phyloP scores from a whole-genome alignment of 495 filamentous ascomycete species.

The Pseudomonodictys pantanalensis region DNA sequence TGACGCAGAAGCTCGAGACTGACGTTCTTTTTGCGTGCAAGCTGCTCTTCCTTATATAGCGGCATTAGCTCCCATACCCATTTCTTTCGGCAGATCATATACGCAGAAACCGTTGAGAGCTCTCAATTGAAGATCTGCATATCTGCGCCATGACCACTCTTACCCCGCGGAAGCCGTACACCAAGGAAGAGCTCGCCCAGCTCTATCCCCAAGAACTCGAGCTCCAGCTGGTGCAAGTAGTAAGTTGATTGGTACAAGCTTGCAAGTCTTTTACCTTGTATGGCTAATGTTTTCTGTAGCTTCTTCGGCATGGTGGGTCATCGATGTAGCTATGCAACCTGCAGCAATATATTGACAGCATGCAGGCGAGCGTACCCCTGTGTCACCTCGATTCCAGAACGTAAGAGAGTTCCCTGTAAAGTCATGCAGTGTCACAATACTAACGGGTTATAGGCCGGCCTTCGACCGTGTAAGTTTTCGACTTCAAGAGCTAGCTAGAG shows the following conservation, averaged over 20 bases:
- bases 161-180: slow-evolving; percentile 71
- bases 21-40: too few species aligned
- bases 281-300: slow-evolving; percentile 39
- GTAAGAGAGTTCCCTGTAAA: slow-evolving; percentile 43
- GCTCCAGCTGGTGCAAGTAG: slow-evolving; percentile 85
- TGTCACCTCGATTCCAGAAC: slow-evolving; percentile 83
- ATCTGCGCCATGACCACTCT: slow-evolving; percentile 67
- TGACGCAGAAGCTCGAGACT: too few species aligned
- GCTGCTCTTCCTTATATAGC: too few species aligned
- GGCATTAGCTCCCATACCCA: not conserved
- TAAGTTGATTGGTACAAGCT: slow-evolving; percentile 44
- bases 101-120: slow-evolving; percentile 28
- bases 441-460: slow-evolving; percentile 58
- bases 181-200: slow-evolving; percentile 69
- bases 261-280: too few species aligned
- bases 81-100: too few species aligned
- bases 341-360: not conserved
- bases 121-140: not conserved
- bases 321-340: not conserved
- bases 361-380: slow-evolving; percentile 76
- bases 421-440: not conserved
- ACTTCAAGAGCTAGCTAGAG: not conserved
- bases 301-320: slow-evolving; percentile 75
- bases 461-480: slow-evolving; percentile 58
- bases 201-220: slow-evolving; percentile 80